Base-by-base conservation (phyloP, 805 yeast genomes). In the Komagataella ulmi region DNA sequence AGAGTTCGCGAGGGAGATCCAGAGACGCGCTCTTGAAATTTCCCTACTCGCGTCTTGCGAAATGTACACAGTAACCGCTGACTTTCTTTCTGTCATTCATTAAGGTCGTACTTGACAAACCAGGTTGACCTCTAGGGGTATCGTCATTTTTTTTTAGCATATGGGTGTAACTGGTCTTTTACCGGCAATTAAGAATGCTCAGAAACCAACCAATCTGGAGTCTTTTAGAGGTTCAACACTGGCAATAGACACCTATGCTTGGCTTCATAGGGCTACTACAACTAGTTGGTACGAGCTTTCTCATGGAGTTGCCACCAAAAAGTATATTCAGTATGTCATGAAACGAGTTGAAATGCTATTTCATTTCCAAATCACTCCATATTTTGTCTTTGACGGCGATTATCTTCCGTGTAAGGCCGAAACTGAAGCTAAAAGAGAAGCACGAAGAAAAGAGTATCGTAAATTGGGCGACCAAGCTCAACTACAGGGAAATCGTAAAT, bases 181-280 rank as follows among this genome's bases (percentile, higher is more conserved):
- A 36, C 90, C 86, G n/a, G 79, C 77, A 52, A 71, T 91, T 55
- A 87, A 85, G 62, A 79, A 85, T 24, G 83, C 87, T 46, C 93
- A 85, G 59, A 74, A 75, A 51, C 73, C 75, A 0, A 73, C 77
- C 1, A 66, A 82, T 1, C 67, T 90, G 48, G 74, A 76, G 52
- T 67, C 76, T 43, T 87, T 80, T 63, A 66, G 79, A 12, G 97
- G 96, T 1, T 74, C 82, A 59, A 80, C 85, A 0, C 68, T 90
- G 46, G 99, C 96, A 0, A 83, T 93, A n/a, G 99, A 93, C 62
- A 90, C 96, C 0, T 93, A 88, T 61, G 89, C 97, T 1, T 93
- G 99, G 99, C 76, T 93, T 4, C 99, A 93, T 66, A 78, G 87
- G 56, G 90, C 93, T 3, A 81, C 87, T 3, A 76, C 83, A 50